Base-by-base conservation (phyloP, 2,329 filamentous ascomycete species). In the Neofusicoccum umdonicola region DNA sequence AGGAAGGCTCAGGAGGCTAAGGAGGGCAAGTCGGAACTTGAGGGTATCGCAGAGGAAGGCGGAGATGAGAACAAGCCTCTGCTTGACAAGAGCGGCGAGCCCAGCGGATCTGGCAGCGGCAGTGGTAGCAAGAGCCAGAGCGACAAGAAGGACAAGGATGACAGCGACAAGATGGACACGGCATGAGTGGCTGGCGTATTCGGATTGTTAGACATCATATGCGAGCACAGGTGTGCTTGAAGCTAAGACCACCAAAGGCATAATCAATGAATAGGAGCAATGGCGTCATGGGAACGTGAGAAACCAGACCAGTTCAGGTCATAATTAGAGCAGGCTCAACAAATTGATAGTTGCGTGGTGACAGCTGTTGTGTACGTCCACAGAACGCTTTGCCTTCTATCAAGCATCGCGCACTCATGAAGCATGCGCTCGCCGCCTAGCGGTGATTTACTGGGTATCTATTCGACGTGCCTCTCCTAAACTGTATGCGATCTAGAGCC, bases 81-180 rank as follows among this genome's bases (percentile, higher is more conserved):
- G 68, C 77, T 91, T 71, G 83, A 86, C 69, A 83, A 88, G 70
- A 82, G 86, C 66, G 88, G 88, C 34, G 86, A 90, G 77, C 82
- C 87, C 17, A 89, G 88, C 71, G 86, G 86, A 61, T 87, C 84
- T 72, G 82, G 83, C 72, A 76, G 72, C 69, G 56, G 56, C 17
- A 89, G 88, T 64, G 67, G 63, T 42, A 67, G 62, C 31, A 69
- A 68, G 62, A 68, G 70, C 54, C 80, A 83, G 69, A 72, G 72
- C 71, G 73, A 82, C 74, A 83, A 84, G 71, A 80, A 82, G 66
- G 80, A 84, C 70, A 82, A 84, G 69, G 80, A 83, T 67, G 85
- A 85, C 63, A 82, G 82, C 52, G 91, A 95, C 78, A 93, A 90
- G 86, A 97, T 97, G 93, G 93, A 97, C 78, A 96, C 90, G 67